Evolutionary conservation across 225 moss, liverwort and hornwort species (phyloP).

Genomic region (Physcomitrium patens): DNA sequence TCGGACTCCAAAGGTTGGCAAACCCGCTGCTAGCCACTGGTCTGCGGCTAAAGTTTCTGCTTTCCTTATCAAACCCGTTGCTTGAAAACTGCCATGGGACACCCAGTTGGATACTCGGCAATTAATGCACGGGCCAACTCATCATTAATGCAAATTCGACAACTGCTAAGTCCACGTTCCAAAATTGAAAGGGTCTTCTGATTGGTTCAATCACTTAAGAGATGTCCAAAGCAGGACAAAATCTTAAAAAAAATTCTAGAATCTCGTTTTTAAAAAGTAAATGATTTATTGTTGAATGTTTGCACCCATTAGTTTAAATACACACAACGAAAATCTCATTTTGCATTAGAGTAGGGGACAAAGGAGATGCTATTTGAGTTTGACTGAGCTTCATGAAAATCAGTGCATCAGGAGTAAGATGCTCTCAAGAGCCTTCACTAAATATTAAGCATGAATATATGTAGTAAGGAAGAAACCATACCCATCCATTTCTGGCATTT

Average conservation of each 20-base stretch:
- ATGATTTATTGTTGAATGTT: not conserved
- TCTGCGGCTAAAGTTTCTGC: slow-evolving; percentile 56
- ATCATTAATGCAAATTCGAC: not conserved
- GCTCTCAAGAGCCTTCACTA: not conserved
- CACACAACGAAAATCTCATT: not conserved
- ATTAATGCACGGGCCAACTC: not conserved
- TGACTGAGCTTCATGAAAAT: not conserved
- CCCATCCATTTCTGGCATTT: slow-evolving; percentile 86
- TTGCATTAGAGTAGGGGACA: not conserved
- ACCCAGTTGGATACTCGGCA: slow-evolving; percentile 10
- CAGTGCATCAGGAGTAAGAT: not conserved
- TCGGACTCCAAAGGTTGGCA: slow-evolving; percentile 46
- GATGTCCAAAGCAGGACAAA: not conserved
- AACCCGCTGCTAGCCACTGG: slow-evolving; percentile 46
- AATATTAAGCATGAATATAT: not conserved
- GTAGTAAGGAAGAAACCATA: slow-evolving; percentile 29
- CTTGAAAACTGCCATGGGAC: slow-evolving; percentile 55
- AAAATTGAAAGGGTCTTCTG: not conserved
- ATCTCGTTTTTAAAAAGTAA: not conserved
- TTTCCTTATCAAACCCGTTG: slow-evolving; percentile 59
- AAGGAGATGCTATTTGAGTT: not conserved
- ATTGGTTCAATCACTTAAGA: not conserved
- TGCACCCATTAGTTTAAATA: not conserved
- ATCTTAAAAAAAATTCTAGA: not conserved
- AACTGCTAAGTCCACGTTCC: not conserved